Evolutionary conservation across 371 early-diverging fungal genomes (phyloP).

Genomic region (Gilbertella persicaria): DNA sequence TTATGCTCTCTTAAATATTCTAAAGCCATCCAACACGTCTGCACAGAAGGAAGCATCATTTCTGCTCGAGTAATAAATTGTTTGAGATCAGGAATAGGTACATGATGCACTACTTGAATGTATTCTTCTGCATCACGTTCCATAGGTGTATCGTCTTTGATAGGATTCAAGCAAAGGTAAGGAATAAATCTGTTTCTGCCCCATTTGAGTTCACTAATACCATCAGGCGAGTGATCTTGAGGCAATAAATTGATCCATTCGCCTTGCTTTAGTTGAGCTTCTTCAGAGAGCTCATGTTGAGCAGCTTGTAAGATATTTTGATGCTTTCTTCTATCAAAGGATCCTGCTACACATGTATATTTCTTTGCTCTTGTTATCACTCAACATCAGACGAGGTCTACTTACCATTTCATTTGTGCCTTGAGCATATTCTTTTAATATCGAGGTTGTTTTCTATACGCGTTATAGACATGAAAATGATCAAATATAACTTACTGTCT

Average conservation of each 20-base stretch:
- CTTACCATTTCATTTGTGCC: conserved; percentile 65
- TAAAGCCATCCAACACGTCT: conserved; percentile 54
- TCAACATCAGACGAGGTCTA: not conserved
- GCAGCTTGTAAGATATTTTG: conserved; percentile 53
- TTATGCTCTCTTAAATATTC: conserved; percentile 38
- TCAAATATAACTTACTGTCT: conserved; percentile 20
- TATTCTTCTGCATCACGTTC: conserved; percentile 62
- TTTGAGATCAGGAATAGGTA: conserved; percentile 43
- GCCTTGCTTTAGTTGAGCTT: conserved; percentile 58
- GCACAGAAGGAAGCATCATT: conserved; percentile 55
- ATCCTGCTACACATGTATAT: conserved; percentile 64
- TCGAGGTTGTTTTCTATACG: conserved; percentile 54
- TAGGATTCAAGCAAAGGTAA: conserved; percentile 60
- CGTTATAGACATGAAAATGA: not conserved
- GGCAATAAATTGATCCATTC: conserved; percentile 55
- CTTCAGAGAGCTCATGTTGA: conserved; percentile 65
- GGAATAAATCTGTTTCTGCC: conserved; percentile 65
- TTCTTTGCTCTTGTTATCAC: conserved; percentile 33
- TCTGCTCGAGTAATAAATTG: conserved; percentile 44
- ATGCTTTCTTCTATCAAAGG: conserved; percentile 61
- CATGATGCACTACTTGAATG: conserved; percentile 39
- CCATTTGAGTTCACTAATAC: conserved; percentile 69
- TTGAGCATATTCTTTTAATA: conserved; percentile 65
- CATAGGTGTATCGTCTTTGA: conserved; percentile 45
- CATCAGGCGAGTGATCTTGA: conserved; percentile 39